Evolutionary conservation across 2,329 filamentous ascomycete genomes (phyloP).

Genomic region (Zelopaecilomyces penicillatus): DNA sequence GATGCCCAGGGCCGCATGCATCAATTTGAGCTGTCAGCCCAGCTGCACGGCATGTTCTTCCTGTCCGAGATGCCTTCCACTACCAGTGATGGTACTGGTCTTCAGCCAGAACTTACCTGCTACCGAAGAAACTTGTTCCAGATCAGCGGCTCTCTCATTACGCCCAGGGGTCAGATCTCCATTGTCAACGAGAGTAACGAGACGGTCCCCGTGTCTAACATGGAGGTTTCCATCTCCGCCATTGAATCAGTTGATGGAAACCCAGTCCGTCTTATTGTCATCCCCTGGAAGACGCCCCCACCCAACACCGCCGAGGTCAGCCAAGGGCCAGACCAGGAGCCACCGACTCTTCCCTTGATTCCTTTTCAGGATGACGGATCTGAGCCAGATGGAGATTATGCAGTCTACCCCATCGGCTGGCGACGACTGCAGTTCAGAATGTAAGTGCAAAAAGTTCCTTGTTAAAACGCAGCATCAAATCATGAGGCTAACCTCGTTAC

Average conservation of each 20-base stretch:
- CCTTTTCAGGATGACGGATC: conserved; percentile 54
- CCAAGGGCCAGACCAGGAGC: conserved; percentile 70
- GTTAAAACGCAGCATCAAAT: not conserved
- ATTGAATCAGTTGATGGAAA: conserved; percentile 94
- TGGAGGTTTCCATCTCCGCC: conserved; percentile 83
- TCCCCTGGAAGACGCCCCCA: conserved; percentile 94
- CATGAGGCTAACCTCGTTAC: not conserved
- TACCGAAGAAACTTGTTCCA: conserved; percentile 95
- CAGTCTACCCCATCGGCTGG: conserved; percentile 90
- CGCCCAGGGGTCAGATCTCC: conserved; percentile 69
- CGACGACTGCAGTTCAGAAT: conserved; percentile 87
- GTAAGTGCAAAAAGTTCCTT: conserved; percentile 29
- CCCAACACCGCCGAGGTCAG: conserved; percentile 63
- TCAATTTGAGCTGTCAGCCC: conserved; percentile 57
- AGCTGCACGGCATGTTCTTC: conserved; percentile 86
- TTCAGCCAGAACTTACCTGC: conserved; percentile 82
- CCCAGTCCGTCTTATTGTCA: conserved; percentile 85
- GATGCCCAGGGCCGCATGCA: conserved; percentile 52
- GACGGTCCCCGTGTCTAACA: conserved; percentile 69
- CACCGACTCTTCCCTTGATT: conserved; percentile 68
- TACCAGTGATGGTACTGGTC: conserved; percentile 44
- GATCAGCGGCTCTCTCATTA: conserved; percentile 80
- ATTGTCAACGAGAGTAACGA: conserved; percentile 79
- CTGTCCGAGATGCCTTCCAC: conserved; percentile 69
- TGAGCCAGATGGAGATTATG: conserved; percentile 66